Conservation (phyloP, 1,139 yeast species). For the Taphrina wiesneri region DNA sequence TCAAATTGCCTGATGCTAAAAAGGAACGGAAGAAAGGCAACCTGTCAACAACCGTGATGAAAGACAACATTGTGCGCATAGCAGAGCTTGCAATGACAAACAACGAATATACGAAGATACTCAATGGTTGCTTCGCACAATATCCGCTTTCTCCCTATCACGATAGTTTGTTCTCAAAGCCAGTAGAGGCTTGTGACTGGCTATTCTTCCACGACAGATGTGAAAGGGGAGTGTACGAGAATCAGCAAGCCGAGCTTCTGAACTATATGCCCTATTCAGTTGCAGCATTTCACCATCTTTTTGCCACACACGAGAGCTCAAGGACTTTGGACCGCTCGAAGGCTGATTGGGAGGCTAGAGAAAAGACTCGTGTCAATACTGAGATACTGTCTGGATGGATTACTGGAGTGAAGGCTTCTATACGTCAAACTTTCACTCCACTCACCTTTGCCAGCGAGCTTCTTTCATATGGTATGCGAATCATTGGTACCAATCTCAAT, state of each 20-base stretch:
- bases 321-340: slow-evolving; percentile 34
- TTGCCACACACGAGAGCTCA: slow-evolving; percentile 53
- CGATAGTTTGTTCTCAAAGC: slow-evolving; percentile 67
- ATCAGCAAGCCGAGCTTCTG: slow-evolving; percentile 53
- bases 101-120: slow-evolving; percentile 56
- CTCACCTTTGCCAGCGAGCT: slow-evolving; percentile 42
- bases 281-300: slow-evolving; percentile 64
- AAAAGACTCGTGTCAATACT: slow-evolving; percentile 38
- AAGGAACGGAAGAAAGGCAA: slow-evolving; percentile 27
- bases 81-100: slow-evolving; percentile 53
- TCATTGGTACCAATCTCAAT: slow-evolving; percentile 43
- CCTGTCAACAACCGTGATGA: background rate
- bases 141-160: slow-evolving; percentile 60
- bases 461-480: slow-evolving; percentile 43
- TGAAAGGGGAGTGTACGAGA: slow-evolving; percentile 50
- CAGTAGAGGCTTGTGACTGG: slow-evolving; percentile 75
- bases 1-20: slow-evolving; percentile 22
- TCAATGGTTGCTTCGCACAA: slow-evolving; percentile 58
- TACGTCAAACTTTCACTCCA: slow-evolving; percentile 41
- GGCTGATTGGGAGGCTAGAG: slow-evolving; percentile 40
- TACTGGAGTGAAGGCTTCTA: slow-evolving; percentile 36
- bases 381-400: slow-evolving; percentile 43
- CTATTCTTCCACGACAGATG: slow-evolving; percentile 63
- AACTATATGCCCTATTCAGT: slow-evolving; percentile 62
- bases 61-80: slow-evolving; percentile 51